Percentiles rank a stretch among this genome's conserved stretches.
phyloP scores from a whole-genome alignment of 352 stramenopile species.

The Phytophthora agathidicida region DNA sequence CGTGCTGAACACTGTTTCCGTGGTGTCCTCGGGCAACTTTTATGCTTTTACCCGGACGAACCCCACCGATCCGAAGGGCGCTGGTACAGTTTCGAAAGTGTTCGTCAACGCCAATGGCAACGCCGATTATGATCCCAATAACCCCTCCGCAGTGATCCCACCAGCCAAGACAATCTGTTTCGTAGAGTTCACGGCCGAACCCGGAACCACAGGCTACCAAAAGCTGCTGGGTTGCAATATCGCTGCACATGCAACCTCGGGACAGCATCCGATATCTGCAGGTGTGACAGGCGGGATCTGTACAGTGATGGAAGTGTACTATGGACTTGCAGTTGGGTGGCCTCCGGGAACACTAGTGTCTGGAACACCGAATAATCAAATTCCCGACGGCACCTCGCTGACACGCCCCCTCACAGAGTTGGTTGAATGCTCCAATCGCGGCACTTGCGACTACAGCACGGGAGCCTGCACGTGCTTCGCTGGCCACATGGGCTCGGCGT shows the following conservation, averaged over 20 bases:
- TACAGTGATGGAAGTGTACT: constrained; percentile 44
- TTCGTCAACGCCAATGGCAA: not conserved
- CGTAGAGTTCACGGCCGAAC: constrained; percentile 53
- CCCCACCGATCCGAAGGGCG: not conserved
- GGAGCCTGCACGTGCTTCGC: constrained; percentile 71
- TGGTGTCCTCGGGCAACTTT: constrained; percentile 7
- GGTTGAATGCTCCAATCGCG: constrained; percentile 62
- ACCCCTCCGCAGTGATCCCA: too few species aligned
- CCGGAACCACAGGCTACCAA: constrained; percentile 64
- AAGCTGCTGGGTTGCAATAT: constrained; percentile 61
- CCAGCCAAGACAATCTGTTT: constrained; percentile 39
- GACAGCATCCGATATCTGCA: constrained; percentile 42
- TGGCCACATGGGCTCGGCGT: constrained; percentile 80
- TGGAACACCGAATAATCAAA: too few species aligned
- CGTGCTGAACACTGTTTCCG: constrained; percentile 59
- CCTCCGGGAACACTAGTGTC: too few species aligned
- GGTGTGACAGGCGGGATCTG: constrained; percentile 24
- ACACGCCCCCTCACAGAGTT: constrained; percentile 52
- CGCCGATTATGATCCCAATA: too few species aligned
- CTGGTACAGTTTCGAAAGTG: constrained; percentile 9
- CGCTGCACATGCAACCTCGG: constrained; percentile 20
- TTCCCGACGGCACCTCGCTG: not conserved
- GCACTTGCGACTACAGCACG: constrained; percentile 54
- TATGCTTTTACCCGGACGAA: constrained; percentile 35
- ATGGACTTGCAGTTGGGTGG: too few species aligned